Evolutionary conservation across 2,329 filamentous ascomycete species (phyloP), one percentile per base, ranked within the genome.

Genomic region (Kalmusia sp.): DNA sequence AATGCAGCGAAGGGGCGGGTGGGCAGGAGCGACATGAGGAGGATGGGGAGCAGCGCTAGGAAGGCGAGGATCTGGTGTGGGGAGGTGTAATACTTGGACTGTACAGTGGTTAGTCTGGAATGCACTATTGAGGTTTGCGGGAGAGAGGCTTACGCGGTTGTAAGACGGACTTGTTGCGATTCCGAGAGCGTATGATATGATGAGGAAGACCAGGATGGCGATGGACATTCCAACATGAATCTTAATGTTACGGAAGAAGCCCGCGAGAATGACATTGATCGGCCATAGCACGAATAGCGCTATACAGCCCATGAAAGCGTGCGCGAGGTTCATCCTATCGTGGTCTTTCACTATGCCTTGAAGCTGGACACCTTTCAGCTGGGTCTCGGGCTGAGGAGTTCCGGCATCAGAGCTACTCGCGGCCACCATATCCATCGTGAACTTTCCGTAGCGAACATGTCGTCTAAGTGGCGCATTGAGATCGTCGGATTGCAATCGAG

Each of bases 41-140:
- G 51, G 41, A 71, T 60, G 4, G 69, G 69, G n/a, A 62, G 40
- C n/a, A 74, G 52, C 3, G 39, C 40, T 33, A 79, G 40, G 37
- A 81, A 72, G 21, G 79, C 79, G 48, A 80, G 52, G 58, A 81
- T 73, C 56, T 82, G 80, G 63, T 82, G 80, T 3, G 75, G 64
- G 7, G 79, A 73, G 55, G 60, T 72, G 70, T 76, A 80, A 50
- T 63, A 49, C 52, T 75, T 76, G 34, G 76, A 78, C 71, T 79
- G 59, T 34, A 30, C 21, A 11, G 9, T 2, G 61, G 61, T 59
- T 40, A 54, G 57, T 58, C 17, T 1, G 21, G 54, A 49, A 27
- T 28, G 40, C 45, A 24, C 49, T 35, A 47, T 40, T 46, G 30
- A 24, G 11, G 5, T 6, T n/a, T n/a, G 19, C 24, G 14, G 34